A percentile compares a stretch with the other conserved stretches of the same genome.
These are phyloP conservation scores for Centrapalus pauciflorus DNA, from an alignment of 129 eudicot genomes.

Conservation along the genomic window DNA sequence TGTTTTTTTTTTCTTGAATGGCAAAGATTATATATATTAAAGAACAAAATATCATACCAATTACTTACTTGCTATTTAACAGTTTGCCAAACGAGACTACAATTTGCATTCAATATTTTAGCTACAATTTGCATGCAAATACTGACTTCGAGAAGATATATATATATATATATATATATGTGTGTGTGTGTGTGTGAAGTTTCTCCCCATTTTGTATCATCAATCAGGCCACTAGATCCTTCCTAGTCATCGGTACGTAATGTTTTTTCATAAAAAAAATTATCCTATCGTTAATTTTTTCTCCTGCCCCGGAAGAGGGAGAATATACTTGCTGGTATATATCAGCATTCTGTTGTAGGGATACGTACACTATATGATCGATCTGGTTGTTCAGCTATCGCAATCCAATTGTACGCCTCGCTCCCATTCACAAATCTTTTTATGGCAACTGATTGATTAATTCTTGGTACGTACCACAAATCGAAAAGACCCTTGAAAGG, in stretches of 20 bases:
- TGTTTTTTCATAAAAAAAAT: no score
- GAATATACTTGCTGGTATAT: no score
- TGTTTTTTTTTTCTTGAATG: constrained; percentile 28
- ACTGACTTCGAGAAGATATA: no score
- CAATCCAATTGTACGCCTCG: not conserved
- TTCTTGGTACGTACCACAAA: not conserved
- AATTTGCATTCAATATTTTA: constrained; percentile 1
- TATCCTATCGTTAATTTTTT: no score
- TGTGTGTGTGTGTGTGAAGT: no score
- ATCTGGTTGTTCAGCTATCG: constrained; percentile 1
- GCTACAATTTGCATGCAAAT: not conserved
- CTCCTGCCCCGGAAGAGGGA: no score
- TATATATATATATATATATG: no score
- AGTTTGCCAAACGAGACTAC: constrained; percentile 4
- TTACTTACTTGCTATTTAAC: constrained; percentile 4
- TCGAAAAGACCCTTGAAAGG: not conserved
- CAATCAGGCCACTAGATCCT: no score
- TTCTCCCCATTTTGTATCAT: no score
- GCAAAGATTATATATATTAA: not conserved
- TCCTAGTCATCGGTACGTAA: no score
- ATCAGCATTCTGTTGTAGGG: no score
- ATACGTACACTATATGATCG: no score
- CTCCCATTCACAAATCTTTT: not conserved
- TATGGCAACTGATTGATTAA: not conserved
- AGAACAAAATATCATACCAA: not conserved